Base-by-base conservation (phyloP, 2,329 filamentous ascomycete genomes). In the Geosmithia flava region DNA sequence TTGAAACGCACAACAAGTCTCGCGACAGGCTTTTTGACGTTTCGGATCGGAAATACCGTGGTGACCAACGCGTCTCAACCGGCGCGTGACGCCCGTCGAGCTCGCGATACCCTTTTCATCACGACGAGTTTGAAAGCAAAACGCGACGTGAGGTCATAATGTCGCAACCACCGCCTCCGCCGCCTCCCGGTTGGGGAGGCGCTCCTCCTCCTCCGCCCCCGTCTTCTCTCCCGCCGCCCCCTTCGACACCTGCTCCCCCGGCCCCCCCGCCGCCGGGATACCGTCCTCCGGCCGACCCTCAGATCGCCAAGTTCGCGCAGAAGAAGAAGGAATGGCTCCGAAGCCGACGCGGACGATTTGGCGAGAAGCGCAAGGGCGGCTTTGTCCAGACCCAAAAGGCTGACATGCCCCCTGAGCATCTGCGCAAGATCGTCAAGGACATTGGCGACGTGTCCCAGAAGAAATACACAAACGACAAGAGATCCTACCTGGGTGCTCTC, bases 281-380 rank as follows among this genome's bases (percentile, higher is more conserved):
- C 65, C 81, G 81, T 53, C 88, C 89, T 42, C 79, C 83, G 20
- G 76, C 81, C 55, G 84, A 97, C 62, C 83, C 89, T 43, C 87
- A 90, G 55, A 76, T 87, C 59, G 89, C 89, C 47, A 98, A 98
- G 70, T 95, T 96, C 61, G 87, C 90, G 50, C 87, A 96, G 68
- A 98, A 97, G 77, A 98, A 97, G 77, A 95, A 89, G 65, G 90
- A 96, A 82, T 98, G 94, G 94, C 74, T 97, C 59, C 85, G 90
- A 52, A 80, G 78, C 55, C 93, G 95, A 70, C 82, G 89, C 57
- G 93, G 89, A 64, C 82, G 93, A 48, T 98, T 97, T 54, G 89
- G 89, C 47, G 94, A 98, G 76, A 97, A 96, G 78, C 79, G 93
- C 52, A 95, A 95, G 68, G 88, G 85, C 20, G 93, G 94, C 0